Evolutionary conservation across 139 green algal species (phyloP), one percentile per base, ranked within the genome.

Genomic region (Closterium sp.): DNA sequence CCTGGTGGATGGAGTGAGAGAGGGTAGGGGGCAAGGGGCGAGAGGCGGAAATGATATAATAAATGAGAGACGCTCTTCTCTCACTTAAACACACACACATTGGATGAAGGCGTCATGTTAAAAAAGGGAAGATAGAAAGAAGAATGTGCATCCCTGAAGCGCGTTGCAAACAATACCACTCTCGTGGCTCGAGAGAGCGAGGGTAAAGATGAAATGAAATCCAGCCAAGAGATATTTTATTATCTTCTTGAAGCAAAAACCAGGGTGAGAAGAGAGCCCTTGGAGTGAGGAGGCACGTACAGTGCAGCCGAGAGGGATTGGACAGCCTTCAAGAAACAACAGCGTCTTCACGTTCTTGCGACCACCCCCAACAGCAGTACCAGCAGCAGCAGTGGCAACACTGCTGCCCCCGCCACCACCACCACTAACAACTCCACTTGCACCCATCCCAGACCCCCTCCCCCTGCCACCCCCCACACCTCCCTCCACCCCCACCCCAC

Each of bases 321-420:
- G 92, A 93, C 95, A 97, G 85, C 96, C 96, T 32, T 97, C 96
- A 88, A 98, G 97, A n/a, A 95, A 93, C 96, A 98, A 97, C 21
- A 93, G 85, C 19, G 90, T 93, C 32, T 88, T 93, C 17, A 28
- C 29, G 17, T 27, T 28, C 28, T 31, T 28, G 87, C 87, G 29
- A 42, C 31, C 31, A 34, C 31, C 30, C 28, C n/a, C 10, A 34
- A 27, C 28, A 87, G 9, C 85, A 17, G 13, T 0, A 30, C n/a
- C 22, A 24, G 17, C 62, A 79, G 62, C 62, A 24, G 9, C 84
- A 34, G 24, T 4, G 32, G 11, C 79, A 13, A 4, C 11, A 70
- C 45, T 5, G 17, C 62, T 79, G 62, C 62, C 62, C 24, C 85
- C 85, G 32, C 21, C 85, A 13, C 21, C 22, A 87, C 28, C 24